phyloP scores from a whole-genome alignment of 2,329 filamentous ascomycete genomes.

The Fusarium phyllophilum region DNA sequence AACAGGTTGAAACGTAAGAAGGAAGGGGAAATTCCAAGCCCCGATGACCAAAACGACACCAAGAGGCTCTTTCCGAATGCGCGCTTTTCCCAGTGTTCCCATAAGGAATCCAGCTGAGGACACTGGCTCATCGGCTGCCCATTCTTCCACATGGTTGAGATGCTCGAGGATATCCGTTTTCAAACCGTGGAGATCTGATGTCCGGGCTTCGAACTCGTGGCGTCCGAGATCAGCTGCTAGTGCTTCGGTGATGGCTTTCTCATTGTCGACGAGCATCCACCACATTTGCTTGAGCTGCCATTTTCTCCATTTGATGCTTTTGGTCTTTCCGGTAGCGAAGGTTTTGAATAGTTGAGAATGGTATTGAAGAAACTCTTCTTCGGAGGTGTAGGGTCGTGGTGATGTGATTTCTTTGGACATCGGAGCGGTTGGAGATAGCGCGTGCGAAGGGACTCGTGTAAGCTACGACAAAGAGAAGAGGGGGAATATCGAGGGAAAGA shows the following conservation, averaged over 20 bases:
- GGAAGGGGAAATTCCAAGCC: conserved; percentile 59
- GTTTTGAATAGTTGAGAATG: neutral
- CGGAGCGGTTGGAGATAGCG: neutral
- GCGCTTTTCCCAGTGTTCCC: conserved; percentile 44
- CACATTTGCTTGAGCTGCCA: conserved; percentile 54
- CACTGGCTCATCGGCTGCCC: conserved; percentile 51
- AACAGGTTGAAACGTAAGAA: conserved; percentile 51
- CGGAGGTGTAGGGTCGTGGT: neutral
- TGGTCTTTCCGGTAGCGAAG: conserved; percentile 44
- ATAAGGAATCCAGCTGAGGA: conserved; percentile 43
- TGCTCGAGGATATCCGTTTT: conserved; percentile 51
- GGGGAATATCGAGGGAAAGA: neutral
- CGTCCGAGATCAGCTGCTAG: conserved; percentile 50
- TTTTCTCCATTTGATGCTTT: conserved; percentile 52
- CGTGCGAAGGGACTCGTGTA: neutral
- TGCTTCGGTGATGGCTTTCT: conserved; percentile 46
- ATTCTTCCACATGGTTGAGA: conserved; percentile 52
- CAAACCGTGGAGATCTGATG: conserved; percentile 45
- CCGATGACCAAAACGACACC: conserved; percentile 57
- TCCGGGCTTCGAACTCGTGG: conserved; percentile 47
- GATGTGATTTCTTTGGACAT: neutral
- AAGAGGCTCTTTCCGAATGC: conserved; percentile 55
- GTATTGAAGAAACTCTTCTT: neutral
- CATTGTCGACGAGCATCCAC: conserved; percentile 55
- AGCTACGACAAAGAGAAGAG: neutral